phyloP scores from a whole-genome alignment of 164 flowering plant species.

The Warburgia ugandensis region DNA sequence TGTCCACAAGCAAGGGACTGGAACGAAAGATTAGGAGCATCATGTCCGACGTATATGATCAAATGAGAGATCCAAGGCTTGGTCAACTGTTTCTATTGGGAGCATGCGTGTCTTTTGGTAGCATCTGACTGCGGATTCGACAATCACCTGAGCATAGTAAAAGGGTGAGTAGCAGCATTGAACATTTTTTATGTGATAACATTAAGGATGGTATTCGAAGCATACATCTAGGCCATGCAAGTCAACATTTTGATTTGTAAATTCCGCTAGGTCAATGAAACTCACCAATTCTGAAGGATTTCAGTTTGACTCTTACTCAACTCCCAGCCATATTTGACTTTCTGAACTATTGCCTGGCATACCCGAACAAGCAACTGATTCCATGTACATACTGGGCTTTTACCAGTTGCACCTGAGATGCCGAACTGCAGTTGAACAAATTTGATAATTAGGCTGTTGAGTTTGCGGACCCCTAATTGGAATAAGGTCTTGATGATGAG shows the following conservation, averaged over 20 bases:
- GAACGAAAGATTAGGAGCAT: constrained; percentile 31
- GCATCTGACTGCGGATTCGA: constrained; percentile 51
- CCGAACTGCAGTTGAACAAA: no score
- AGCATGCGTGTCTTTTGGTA: constrained; percentile 60
- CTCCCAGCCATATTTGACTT: background rate
- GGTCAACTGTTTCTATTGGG: constrained; percentile 71
- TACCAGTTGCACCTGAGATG: background rate
- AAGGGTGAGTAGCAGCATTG: constrained; percentile 17
- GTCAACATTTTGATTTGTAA: background rate
- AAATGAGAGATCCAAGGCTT: constrained; percentile 65
- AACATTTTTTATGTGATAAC: background rate
- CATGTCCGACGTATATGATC: constrained; percentile 23
- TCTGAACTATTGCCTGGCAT: background rate
- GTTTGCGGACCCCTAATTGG: background rate
- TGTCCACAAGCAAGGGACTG: constrained; percentile 38
- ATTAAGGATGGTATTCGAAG: no score
- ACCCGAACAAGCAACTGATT: background rate
- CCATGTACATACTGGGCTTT: background rate
- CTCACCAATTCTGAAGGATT: background rate
- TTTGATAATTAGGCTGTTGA: no score
- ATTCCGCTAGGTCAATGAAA: background rate
- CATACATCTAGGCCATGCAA: no score
- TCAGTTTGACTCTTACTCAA: background rate
- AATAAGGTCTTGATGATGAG: no score
- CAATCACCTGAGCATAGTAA: constrained; percentile 26